Evolutionary conservation across 148 eudicot species (phyloP), one percentile per base, ranked within the genome.

Genomic region (Rheum nobile): DNA sequence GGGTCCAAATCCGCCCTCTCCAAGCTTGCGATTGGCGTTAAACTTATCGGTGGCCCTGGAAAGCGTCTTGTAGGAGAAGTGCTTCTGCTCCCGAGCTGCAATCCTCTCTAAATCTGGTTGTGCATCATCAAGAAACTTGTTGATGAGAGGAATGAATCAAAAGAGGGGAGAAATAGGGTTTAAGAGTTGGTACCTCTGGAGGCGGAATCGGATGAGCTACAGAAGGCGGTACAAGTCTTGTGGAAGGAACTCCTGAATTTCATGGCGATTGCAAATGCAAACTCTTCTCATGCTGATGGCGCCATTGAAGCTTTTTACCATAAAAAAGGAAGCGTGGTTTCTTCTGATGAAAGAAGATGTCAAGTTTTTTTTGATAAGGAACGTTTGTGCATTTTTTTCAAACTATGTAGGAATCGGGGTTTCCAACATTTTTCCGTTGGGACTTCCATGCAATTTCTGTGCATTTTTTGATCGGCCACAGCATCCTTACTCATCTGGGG

Each of bases 1-100:
- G 61, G 98, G 90, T 26, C 98, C 98, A 75, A 91, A 94, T n/a
- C 98, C 98, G 11, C 98, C 98, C 89, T 94, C 87, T 4, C 98
- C 98, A 71, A 94, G 96, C 85, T 91, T 94, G 32, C 65, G 74
- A 80, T 83, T 73, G 2, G 82, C 78, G 73, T 91, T 83, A 75
- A 94, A 94, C 72, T 91, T 80, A 48, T 82, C 85, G 17, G 98
- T 91, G 10, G 98, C 98, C 28, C 75, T 76, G 63, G 79, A 85
- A 47, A 94, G 84, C 35, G 85, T 81, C 55, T 91, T 83, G 74
- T 79, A 88, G 0, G 82, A 59, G 67, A 94, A 88, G 7, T 81
- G 79, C 78, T 88, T 94, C 73, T 87, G 96, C 73, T 91, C 98
- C 71, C 82, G 88, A 4, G 89, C 96, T 48, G 98, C 98, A 69